Conservation (phyloP, 345 rosid species). For the Lepidium africanum region DNA sequence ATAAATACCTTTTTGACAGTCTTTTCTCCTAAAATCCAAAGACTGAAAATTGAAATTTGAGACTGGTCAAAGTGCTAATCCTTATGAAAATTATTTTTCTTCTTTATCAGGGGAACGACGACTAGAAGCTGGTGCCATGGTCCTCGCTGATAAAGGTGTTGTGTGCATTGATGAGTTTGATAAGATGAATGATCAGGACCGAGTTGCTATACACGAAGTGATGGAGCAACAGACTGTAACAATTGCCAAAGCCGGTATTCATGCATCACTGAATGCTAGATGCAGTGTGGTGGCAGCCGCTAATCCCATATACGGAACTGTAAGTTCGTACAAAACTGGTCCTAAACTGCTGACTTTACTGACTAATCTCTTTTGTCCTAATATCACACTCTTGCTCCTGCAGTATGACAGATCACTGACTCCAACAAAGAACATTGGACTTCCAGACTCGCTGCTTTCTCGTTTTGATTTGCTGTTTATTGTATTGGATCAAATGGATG, state of each 20-base stretch:
- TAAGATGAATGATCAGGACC: conserved; percentile 98
- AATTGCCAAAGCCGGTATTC: conserved; percentile 98
- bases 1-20: background rate
- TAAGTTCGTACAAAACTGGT: conserved; percentile 33
- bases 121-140: conserved; percentile 99
- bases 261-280: conserved; percentile 95
- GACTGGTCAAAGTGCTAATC: background rate
- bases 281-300: conserved; percentile 99
- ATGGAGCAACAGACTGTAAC: conserved; percentile 99
- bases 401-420: conserved; percentile 98
- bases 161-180: conserved; percentile 99
- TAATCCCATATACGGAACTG: conserved; percentile 98
- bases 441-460: conserved; percentile 98
- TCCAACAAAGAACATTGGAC: conserved; percentile 98
- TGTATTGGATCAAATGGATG: conserved; percentile 99
- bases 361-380: background rate
- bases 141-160: conserved; percentile 95
- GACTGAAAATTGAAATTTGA: background rate
- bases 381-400: background rate
- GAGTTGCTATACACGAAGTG: conserved; percentile 98
- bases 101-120: conserved; percentile 79
- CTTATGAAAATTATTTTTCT: background rate
- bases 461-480: conserved; percentile 95
- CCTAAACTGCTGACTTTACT: background rate
- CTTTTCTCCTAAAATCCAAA: background rate